Conservation (phyloP, 345 rosid species). For the Anacardium occidentale region DNA sequence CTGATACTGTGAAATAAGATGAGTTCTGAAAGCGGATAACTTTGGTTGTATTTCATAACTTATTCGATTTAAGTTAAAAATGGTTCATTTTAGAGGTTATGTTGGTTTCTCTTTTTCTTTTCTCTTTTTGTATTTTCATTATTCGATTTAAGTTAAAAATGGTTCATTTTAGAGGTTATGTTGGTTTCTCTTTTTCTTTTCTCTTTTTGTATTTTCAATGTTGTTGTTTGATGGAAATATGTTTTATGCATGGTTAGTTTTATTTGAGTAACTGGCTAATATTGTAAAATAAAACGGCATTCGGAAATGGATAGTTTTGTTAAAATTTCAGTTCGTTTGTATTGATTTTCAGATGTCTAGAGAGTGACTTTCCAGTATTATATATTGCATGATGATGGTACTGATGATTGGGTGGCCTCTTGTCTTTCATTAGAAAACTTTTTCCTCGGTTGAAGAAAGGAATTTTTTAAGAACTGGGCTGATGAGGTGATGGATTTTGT, state of each 20-base stretch:
- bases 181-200: too few species aligned
- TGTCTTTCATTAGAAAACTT: not conserved
- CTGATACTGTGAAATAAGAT: not conserved
- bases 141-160: too few species aligned
- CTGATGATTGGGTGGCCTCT: not conserved
- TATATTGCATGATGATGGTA: not conserved
- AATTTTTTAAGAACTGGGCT: constrained; percentile 12
- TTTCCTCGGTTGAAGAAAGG: not conserved
- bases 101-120: too few species aligned
- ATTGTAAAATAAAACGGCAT: not conserved
- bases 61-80: too few species aligned
- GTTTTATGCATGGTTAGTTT: not conserved
- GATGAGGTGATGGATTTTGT: constrained; percentile 18
- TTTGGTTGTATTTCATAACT: not conserved
- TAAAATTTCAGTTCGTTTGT: not conserved
- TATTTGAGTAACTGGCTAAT: not conserved
- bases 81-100: too few species aligned
- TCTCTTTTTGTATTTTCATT: not conserved
- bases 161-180: too few species aligned
- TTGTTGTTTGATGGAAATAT: not conserved
- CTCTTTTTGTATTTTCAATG: not conserved
- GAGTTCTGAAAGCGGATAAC: not conserved
- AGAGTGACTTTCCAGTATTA: not conserved
- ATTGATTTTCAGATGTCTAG: not conserved
- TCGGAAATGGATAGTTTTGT: not conserved